A percentile compares a stretch with the other conserved stretches of the same genome.
phyloP scores from a whole-genome alignment of 768 basidiomycete genomes.

The Mycena leptocephala region DNA sequence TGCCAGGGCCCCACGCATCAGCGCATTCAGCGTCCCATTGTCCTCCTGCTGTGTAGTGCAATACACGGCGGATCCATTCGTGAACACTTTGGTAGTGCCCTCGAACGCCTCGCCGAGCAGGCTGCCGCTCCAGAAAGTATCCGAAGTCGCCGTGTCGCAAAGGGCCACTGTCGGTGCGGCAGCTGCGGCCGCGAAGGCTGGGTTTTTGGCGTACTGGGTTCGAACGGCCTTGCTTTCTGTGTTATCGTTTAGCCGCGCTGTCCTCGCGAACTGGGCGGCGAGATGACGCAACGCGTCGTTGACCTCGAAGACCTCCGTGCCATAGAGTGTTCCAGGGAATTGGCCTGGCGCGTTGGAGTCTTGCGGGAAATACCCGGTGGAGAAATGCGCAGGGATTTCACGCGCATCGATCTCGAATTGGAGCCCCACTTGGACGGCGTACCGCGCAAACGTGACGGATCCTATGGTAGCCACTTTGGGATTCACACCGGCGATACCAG shows the following conservation, averaged over 20 bases:
- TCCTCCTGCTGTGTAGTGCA: slow-evolving; percentile 58
- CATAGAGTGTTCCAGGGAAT: slow-evolving; percentile 38
- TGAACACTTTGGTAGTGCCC: slow-evolving; percentile 44
- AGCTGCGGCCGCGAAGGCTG: slow-evolving; percentile 41
- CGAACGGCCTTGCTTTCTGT: slow-evolving; percentile 22
- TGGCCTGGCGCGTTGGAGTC: slow-evolving; percentile 44
- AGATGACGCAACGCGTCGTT: slow-evolving; percentile 48
- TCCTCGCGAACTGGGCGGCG: slow-evolving; percentile 40
- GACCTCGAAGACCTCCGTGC: slow-evolving; percentile 57
- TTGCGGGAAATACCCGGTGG: slow-evolving; percentile 54
- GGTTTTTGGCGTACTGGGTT: slow-evolving; percentile 14
- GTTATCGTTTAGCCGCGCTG: slow-evolving; percentile 37
- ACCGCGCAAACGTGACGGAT: slow-evolving; percentile 54
- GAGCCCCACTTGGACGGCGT: slow-evolving; percentile 54
- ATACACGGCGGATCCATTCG: slow-evolving; percentile 49
- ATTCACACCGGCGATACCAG: slow-evolving; percentile 58
- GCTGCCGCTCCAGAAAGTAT: slow-evolving; percentile 51
- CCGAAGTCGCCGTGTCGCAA: slow-evolving; percentile 49
- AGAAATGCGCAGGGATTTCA: slow-evolving; percentile 51
- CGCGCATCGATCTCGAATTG: slow-evolving; percentile 60
- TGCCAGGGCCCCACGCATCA: slow-evolving; percentile 51
- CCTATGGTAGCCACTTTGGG: slow-evolving; percentile 56
- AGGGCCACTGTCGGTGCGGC: slow-evolving; percentile 42
- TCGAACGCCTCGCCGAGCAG: slow-evolving; percentile 53
- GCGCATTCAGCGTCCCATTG: slow-evolving; percentile 56